phyloP scores from a whole-genome alignment of 1,284 basidiomycete genomes.

The Austroboletus niveus region DNA sequence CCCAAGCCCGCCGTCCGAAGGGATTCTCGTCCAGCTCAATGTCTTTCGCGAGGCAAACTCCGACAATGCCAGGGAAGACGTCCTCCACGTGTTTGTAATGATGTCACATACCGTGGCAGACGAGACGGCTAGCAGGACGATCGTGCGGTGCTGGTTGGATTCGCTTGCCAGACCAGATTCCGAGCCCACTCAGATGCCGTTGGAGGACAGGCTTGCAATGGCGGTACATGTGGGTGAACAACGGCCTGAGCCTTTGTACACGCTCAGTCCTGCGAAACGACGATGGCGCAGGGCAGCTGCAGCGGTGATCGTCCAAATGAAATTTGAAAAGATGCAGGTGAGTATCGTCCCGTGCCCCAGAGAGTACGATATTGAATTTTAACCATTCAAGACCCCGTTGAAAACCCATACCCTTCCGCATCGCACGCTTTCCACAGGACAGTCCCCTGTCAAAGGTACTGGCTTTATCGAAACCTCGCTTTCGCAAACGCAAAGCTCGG shows the following conservation, averaged over 20 bases:
- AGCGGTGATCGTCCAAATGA: constrained; percentile 36
- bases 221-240: constrained; percentile 40
- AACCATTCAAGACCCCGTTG: constrained; percentile 28
- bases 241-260: constrained; percentile 27
- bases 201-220: constrained; percentile 43
- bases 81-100: constrained; percentile 20
- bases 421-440: constrained; percentile 35
- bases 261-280: constrained; percentile 35
- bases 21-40: constrained; percentile 15
- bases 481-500: constrained; percentile 25
- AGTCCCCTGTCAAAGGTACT: constrained; percentile 37
- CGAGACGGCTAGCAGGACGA: constrained; percentile 5
- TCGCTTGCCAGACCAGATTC: constrained; percentile 32
- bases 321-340: constrained; percentile 23
- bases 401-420: constrained; percentile 57
- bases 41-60: constrained; percentile 7
- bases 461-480: constrained; percentile 25
- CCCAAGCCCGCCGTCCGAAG: constrained; percentile 17
- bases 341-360: not conserved
- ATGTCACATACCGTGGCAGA: constrained; percentile 21
- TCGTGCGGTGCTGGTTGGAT: constrained; percentile 41
- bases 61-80: not conserved
- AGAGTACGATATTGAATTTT: not conserved
- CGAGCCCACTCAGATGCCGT: constrained; percentile 15
- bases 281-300: constrained; percentile 52